Evolutionary conservation across 371 early-diverging fungal genomes (phyloP).

Genomic region (Mucor mucedo): DNA sequence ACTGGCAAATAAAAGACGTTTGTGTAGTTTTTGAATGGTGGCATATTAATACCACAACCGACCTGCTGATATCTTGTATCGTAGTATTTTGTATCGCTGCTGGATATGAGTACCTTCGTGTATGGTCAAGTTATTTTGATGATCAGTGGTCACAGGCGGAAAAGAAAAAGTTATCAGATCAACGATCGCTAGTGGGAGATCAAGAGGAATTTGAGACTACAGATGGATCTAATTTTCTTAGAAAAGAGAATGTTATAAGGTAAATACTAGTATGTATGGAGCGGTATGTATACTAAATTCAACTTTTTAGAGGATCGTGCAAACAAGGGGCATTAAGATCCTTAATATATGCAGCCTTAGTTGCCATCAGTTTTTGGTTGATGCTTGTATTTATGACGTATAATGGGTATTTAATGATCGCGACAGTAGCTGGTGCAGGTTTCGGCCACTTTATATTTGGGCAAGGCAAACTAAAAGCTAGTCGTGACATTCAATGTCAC

Average conservation of each 20-base stretch:
- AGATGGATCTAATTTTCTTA: constrained; percentile 2
- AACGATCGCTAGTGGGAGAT: background rate
- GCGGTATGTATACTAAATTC: background rate
- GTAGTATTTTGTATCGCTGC: constrained; percentile 60
- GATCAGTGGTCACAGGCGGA: constrained; percentile 39
- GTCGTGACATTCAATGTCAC: constrained; percentile 39
- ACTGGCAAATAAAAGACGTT: constrained; percentile 73
- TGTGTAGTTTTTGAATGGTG: constrained; percentile 76
- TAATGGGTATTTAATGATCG: constrained; percentile 74
- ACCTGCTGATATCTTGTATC: constrained; percentile 62
- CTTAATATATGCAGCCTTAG: constrained; percentile 65
- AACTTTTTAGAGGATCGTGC: constrained; percentile 35
- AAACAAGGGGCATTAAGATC: constrained; percentile 58
- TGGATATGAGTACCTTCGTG: constrained; percentile 62
- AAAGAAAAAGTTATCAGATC: constrained; percentile 28
- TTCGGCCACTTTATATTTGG: constrained; percentile 67
- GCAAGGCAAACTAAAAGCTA: constrained; percentile 19
- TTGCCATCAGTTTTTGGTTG: constrained; percentile 74
- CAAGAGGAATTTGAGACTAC: constrained; percentile 2
- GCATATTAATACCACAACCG: constrained; percentile 58
- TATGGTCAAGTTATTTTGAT: constrained; percentile 54
- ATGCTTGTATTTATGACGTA: constrained; percentile 90
- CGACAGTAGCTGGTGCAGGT: constrained; percentile 68
- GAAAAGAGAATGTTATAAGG: constrained; percentile 1
- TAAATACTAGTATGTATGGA: background rate